Evolutionary conservation across 352 stramenopile genomes (phyloP), one percentile per base, ranked within the genome.

Genomic region (Phytophthora vignae): DNA sequence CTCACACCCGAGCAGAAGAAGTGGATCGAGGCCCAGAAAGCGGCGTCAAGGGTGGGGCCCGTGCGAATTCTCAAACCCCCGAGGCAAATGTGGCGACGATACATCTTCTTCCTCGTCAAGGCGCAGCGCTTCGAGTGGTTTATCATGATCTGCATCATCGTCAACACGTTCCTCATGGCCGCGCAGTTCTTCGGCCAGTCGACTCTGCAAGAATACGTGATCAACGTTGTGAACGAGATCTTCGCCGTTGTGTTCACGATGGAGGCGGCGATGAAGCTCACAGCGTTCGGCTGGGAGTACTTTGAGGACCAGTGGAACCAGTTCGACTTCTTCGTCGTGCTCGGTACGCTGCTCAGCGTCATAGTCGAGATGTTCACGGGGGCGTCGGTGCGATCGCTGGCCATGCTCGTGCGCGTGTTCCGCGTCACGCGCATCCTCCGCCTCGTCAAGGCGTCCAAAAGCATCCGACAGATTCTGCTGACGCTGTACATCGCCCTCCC

Each of bases 401-500:
- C 91, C 8, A 96, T 94, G 71, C 73, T 98, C 19, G 83, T 98
- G 25, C 89, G 96, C 9, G 85, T 98, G 1, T 97, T 98, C 68
- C 79, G 96, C 17, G 93, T 98, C 38, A 97, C 89, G 0, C 79
- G 92, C 19, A 92, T 96, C 46, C 69, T 97, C 7, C 82, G 92
- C 0, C 74, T 97, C 2, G 82, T 98, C 12, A 93, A 94, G 21
- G 81, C 90, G 5, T 95, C 94, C 2, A 94, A 97, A 69, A 90
- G 83, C 48, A 91, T 98, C 54, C 78, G 83, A 1, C 90, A 96
- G 60, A 94, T 98, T 60, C 71, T 98, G 55, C 75, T 97, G 42
- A 98, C 95, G n/a, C 81, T 99, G 25, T 88, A 98, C 49, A 90
- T 95, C 12, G 82, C 90, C 29, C 79, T 99, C 0, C 95, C 94